Percentiles rank a stretch among this genome's conserved stretches.
These are phyloP conservation scores for Leishmania gerbilli DNA, from an alignment of 208 protist species.

Conservation along the genomic window DNA sequence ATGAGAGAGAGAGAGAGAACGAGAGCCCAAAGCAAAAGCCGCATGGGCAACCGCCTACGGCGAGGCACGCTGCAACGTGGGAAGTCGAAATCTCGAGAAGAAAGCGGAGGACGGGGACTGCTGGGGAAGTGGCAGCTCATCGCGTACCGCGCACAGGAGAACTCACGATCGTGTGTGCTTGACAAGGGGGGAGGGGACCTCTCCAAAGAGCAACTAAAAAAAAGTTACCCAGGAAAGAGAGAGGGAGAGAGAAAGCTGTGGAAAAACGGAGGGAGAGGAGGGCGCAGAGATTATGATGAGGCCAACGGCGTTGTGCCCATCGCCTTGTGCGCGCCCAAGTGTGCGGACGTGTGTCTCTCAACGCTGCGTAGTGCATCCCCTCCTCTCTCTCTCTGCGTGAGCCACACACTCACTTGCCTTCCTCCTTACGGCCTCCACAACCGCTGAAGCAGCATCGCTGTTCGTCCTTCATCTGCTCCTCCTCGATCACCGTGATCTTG, in stretches of 20 bases:
- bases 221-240: neutral
- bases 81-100: neutral
- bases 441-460: neutral
- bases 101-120: neutral
- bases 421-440: neutral
- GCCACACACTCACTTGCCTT: neutral
- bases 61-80: neutral
- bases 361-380: neutral
- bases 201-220: neutral
- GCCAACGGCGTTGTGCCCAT: neutral
- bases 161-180: neutral
- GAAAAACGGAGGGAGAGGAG: neutral
- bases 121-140: conserved; percentile 2
- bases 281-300: neutral
- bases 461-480: conserved; percentile 9
- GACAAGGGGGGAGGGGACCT: too few relatives aligned
- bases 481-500: conserved; percentile 61
- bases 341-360: neutral
- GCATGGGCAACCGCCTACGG: neutral
- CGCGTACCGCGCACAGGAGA: neutral
- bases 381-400: neutral
- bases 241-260: neutral
- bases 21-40: neutral
- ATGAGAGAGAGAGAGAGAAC: too few relatives aligned
- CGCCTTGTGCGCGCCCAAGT: neutral